Conservation (phyloP, 2,329 filamentous ascomycete genomes). For the Fusarium mexicanum region DNA sequence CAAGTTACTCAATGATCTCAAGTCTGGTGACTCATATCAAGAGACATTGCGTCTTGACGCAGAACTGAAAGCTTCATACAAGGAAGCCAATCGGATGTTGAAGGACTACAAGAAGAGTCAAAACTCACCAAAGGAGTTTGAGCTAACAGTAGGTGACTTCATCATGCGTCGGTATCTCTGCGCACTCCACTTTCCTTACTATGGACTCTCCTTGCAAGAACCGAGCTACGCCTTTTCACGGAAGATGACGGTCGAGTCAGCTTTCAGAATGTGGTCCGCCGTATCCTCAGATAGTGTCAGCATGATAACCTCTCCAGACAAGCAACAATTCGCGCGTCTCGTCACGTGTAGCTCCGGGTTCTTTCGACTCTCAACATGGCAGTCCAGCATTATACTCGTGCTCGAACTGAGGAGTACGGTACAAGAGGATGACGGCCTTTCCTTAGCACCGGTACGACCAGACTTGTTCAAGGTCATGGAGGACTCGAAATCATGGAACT, state of each 20-base stretch:
- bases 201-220: conserved; percentile 51
- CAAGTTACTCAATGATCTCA: conserved; percentile 56
- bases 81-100: conserved; percentile 49
- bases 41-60: conserved; percentile 56
- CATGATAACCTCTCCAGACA: background rate
- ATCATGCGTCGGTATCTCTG: conserved; percentile 64
- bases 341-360: conserved; percentile 53
- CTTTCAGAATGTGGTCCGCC: conserved; percentile 57
- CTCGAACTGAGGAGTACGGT: conserved; percentile 54
- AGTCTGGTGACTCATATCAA: conserved; percentile 51
- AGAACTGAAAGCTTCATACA: conserved; percentile 56
- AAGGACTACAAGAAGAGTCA: conserved; percentile 36
- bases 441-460: conserved; percentile 46
- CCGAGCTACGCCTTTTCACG: conserved; percentile 61
- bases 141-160: conserved; percentile 59
- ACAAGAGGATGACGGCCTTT: conserved; percentile 53
- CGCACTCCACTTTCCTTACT: conserved; percentile 65
- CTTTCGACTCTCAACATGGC: conserved; percentile 49
- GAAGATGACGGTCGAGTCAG: conserved; percentile 58
- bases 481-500: conserved; percentile 53
- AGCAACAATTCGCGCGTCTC: conserved; percentile 51
- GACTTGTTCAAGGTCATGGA: conserved; percentile 56
- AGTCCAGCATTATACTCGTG: conserved; percentile 50
- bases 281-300: conserved; percentile 34
- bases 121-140: conserved; percentile 48